A percentile compares a stretch with the other conserved stretches of the same genome.
Evolutionary conservation across 768 basidiomycete genomes (phyloP).

Genomic region (Boletellus sp.): DNA sequence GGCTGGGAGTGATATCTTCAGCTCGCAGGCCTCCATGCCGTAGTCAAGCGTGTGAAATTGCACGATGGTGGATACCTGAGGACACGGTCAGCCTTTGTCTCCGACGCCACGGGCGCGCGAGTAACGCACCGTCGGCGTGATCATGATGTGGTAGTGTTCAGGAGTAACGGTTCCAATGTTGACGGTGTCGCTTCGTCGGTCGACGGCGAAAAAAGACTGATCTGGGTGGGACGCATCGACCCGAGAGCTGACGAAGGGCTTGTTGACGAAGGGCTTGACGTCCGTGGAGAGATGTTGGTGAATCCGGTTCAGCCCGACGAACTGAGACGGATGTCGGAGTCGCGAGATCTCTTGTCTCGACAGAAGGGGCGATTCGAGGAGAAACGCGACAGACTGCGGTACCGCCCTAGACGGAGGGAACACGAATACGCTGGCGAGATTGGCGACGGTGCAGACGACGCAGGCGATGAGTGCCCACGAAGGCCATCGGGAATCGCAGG

Average conservation of each 20-base stretch:
- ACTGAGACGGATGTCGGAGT: constrained; percentile 30
- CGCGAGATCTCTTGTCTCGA: constrained; percentile 8
- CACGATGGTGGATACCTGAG: constrained; percentile 2
- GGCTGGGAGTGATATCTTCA: constrained; percentile 1
- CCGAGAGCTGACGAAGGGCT: constrained; percentile 4
- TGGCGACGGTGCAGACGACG: constrained; percentile 3
- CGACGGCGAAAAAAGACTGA: background rate
- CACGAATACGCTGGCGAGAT: constrained; percentile 5
- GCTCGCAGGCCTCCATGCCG: constrained; percentile 4
- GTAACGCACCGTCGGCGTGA: background rate
- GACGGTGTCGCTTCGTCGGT: background rate
- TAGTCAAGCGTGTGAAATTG: constrained; percentile 6
- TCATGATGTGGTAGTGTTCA: background rate
- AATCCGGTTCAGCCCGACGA: constrained; percentile 27
- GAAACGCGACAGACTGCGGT: constrained; percentile 2
- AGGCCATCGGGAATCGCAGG: background rate
- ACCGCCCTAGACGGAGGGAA: background rate
- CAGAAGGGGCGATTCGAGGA: constrained; percentile 4
- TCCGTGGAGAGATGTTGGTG: constrained; percentile 8
- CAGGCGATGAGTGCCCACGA: constrained; percentile 1
- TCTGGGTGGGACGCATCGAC: constrained; percentile 1
- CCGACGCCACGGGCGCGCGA: background rate
- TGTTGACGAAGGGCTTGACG: constrained; percentile 3
- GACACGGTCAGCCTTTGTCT: background rate
- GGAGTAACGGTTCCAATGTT: constrained; percentile 3